Evolutionary conservation across 805 yeast genomes (phyloP), one percentile per base, ranked within the genome.

Genomic region (Nakazawaea ernobii): DNA sequence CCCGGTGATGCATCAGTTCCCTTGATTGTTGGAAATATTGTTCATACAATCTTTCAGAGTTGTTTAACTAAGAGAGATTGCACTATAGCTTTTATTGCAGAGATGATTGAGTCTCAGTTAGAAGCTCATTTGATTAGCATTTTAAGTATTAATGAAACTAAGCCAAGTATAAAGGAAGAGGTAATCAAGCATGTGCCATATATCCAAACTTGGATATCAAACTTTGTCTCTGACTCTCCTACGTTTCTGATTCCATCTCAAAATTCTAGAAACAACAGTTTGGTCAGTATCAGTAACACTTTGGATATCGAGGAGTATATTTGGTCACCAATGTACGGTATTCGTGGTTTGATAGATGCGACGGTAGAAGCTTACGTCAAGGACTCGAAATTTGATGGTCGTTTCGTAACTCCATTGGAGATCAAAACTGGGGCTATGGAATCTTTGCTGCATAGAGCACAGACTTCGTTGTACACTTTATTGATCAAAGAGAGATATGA

Each of bases 251-350:
- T 50, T 27, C 42, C 53, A 3, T 52, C 49, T n/a, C 39, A 48
- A 24, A 52, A 39, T 17, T 47, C 56, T 20, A 60, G 56, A n/a
- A 64, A 65, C 20, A 61, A 65, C 11, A 61, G 75, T 1, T 65
- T 66, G 9, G 69, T 82, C 37, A 70, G 83, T 0, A 80, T 86
- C 0, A 69, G 78, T 13, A 80, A 83, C 49, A 76, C 90, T 8
- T 68, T 88, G 32, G 96, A 87, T 58, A 79, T 88, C 8, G 99
- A 94, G 63, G 97, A 94, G 57, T 86, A 82, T 55, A 83, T 94
- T 11, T 82, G 95, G 89, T 88, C 97, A 0, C 96, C 97, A 0
- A 75, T 79, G 59, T 90, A 77, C 67, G 99, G 99, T 0, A 65
- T 94, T 8, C 79, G 88, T 54, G 99, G 99, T 0, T 79, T 84